phyloP scores from a whole-genome alignment of 306 rosid species.

The Sicyos baderoa region DNA sequence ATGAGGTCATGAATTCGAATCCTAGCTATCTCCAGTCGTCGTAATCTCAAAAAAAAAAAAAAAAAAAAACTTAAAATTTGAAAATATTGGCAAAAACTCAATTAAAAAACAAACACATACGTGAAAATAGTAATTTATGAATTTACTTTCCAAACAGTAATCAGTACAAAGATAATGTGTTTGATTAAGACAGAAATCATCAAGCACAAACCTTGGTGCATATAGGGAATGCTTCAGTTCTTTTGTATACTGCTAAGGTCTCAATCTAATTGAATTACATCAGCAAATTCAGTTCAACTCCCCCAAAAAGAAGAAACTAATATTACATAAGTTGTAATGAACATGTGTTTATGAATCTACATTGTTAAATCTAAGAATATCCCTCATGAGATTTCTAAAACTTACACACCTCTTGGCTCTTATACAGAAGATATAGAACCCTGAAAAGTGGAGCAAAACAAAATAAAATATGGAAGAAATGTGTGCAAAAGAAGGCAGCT shows the following conservation, averaged over 20 bases:
- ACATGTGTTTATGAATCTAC: conserved; percentile 15
- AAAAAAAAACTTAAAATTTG: no score
- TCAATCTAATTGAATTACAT: neutral
- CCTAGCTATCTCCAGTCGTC: no score
- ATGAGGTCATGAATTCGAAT: no score
- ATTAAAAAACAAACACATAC: no score
- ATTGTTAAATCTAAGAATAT: conserved; percentile 23
- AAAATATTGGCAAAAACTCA: no score
- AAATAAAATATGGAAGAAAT: conserved; percentile 4
- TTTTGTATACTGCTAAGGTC: neutral
- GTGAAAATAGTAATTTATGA: no score
- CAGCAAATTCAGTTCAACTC: neutral
- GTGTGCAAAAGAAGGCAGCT: conserved; percentile 26
- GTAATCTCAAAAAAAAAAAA: no score
- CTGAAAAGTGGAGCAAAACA: neutral
- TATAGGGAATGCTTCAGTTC: neutral
- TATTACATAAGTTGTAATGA: neutral
- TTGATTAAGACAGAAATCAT: neutral
- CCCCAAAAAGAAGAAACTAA: neutral
- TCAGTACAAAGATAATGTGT: no score
- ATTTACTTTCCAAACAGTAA: no score
- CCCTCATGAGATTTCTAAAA: conserved; percentile 10
- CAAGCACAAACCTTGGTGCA: neutral
- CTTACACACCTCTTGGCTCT: neutral
- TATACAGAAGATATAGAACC: neutral